Evolutionary conservation across 2,329 filamentous ascomycete genomes (phyloP), one percentile per base, ranked within the genome.

Genomic region (Emydomyces testavorans): DNA sequence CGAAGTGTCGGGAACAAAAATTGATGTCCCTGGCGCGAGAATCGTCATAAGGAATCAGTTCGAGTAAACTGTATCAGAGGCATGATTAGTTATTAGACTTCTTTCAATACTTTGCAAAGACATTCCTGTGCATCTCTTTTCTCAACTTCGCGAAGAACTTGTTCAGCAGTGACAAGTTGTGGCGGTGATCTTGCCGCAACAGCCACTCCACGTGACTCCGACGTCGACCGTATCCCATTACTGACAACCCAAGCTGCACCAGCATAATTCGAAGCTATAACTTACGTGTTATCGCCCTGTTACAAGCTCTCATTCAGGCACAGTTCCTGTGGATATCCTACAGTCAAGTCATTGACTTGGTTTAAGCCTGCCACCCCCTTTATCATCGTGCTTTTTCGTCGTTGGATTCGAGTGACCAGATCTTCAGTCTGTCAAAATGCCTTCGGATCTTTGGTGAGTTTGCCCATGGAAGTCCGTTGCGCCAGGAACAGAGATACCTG

Each of bases 371-470:
- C 18, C 4, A 26, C 11, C 29, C 20, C 31, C 35, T 20, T 6
- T 37, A 37, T 35, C 37, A 35, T n/a, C 49, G 26, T 44, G 36
- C 44, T 45, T 15, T 41, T 46, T 26, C 39, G 15, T 39, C 15
- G 36, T 50, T 43, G 53, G 54, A 49, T 50, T 46, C 49, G 51
- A 34, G 35, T 29, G 26, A 28, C 32, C 24, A 26, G 44, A 44
- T 53, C 53, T 53, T 47, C 53, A 31, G 48, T 43, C 52, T 24
- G 51, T 42, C 38, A 82, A 71, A 64, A 90, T 92, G 85, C 71
- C 80, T 67, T 74, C 82, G 62, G 84, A 89, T 75, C 77, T 83
- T 68, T 92, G 85, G 85, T 92, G 77, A 73, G 83, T 79, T 11
- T 24, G 16, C 21, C 24, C 31, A 16, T 6, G 20, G 35, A 26